These are phyloP conservation scores for Colletotrichum tropicale DNA, from an alignment of 2,329 filamentous ascomycete species.

Conservation along the genomic window DNA sequence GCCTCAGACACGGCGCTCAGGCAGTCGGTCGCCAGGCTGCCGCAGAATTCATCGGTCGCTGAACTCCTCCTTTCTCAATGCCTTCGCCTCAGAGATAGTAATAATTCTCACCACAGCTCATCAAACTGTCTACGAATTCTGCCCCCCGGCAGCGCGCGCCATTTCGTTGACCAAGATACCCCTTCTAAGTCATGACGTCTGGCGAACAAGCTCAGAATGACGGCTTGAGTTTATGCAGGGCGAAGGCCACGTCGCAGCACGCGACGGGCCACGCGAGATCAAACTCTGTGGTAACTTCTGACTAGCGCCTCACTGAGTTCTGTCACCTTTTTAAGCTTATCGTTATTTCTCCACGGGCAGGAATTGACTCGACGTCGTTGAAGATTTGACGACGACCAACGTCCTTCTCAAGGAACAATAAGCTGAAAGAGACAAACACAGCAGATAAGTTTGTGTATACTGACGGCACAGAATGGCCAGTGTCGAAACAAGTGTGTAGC, in stretches of 20 bases:
- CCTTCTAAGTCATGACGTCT: background rate
- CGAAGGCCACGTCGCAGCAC: background rate
- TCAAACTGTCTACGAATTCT: background rate
- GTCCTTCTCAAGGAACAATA: too few species aligned
- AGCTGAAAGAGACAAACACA: background rate
- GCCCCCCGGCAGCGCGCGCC: background rate
- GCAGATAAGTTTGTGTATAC: background rate
- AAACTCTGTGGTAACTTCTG: background rate
- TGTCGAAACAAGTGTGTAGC: background rate
- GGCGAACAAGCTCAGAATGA: background rate
- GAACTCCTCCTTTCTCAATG: background rate
- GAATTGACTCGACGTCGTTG: background rate
- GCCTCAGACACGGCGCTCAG: background rate
- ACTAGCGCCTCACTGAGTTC: slow-evolving; percentile 3
- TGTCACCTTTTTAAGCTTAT: slow-evolving; percentile 14
- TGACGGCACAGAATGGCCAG: background rate
- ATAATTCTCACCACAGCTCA: background rate
- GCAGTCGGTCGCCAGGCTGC: background rate
- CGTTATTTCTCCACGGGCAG: background rate
- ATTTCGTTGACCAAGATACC: background rate
- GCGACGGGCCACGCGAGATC: background rate
- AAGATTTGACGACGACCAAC: background rate
- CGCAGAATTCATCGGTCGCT: background rate
- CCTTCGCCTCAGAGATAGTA: background rate
- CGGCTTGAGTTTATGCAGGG: background rate